phyloP scores from a whole-genome alignment of 129 eudicot species.

The Pseudognaphalium luteoalbum region DNA sequence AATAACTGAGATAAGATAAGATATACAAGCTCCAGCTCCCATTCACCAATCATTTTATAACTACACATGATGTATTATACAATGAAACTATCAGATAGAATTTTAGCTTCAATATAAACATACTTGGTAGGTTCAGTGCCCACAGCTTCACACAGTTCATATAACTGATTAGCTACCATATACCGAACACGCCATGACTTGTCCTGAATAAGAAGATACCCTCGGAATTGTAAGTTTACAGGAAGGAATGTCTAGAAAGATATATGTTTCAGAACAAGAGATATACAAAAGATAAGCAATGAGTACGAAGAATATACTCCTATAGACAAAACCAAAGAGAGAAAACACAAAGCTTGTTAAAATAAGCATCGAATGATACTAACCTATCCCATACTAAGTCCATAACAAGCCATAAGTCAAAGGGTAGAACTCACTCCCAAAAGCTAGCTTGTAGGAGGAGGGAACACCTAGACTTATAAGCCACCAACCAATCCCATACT shows the following conservation, averaged over 20 bases:
- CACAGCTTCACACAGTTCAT: constrained; percentile 97
- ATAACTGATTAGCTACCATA: constrained; percentile 97
- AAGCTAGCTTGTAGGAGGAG: too few species aligned
- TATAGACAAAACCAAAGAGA: not conserved
- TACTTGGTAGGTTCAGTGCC: constrained; percentile 96
- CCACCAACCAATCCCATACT: too few species aligned
- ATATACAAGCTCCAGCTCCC: not conserved
- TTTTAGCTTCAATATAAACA: constrained; percentile 1
- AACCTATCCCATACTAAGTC: too few species aligned
- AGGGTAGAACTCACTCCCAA: too few species aligned
- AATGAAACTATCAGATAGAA: too few species aligned
- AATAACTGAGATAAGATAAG: not conserved
- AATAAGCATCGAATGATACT: too few species aligned
- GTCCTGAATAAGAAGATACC: constrained; percentile 54
- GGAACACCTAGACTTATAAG: too few species aligned
- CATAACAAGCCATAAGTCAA: too few species aligned
- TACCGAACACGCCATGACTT: constrained; percentile 98
- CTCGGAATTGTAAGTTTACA: constrained; percentile 15
- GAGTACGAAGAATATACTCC: not conserved
- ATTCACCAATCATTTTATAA: too few species aligned
- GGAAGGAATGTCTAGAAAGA: not conserved
- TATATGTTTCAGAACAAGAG: not conserved
- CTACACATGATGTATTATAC: not conserved
- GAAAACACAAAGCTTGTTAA: not conserved
- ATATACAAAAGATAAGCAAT: not conserved